Percentiles rank a stretch among this genome's conserved stretches.
phyloP scores from a whole-genome alignment of 2,329 filamentous ascomycete genomes.

The Trichoderma lentiforme region DNA sequence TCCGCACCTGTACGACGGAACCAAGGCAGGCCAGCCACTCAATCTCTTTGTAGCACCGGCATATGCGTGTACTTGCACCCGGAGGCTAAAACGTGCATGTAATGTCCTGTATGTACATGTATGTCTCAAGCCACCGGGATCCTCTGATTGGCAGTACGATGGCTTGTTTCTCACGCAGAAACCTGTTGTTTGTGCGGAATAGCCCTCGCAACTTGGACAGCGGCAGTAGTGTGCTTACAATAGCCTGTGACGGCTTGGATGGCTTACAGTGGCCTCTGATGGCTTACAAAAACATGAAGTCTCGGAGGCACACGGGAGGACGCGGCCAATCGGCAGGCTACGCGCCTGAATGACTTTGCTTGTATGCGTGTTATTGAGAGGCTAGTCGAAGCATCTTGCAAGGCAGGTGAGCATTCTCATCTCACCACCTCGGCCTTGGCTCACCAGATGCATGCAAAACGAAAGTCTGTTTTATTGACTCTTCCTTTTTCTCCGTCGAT shows the following conservation, averaged over 20 bases:
- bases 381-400: background rate
- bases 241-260: background rate
- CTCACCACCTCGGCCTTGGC: background rate
- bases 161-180: background rate
- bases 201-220: background rate
- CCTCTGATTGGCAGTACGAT: background rate
- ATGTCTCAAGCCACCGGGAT: background rate
- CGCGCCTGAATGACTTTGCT: constrained; percentile 1
- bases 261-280: background rate
- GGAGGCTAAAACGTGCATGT: background rate
- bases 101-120: background rate
- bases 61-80: background rate
- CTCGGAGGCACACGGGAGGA: background rate
- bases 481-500: background rate
- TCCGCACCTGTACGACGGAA: background rate
- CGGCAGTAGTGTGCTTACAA: background rate
- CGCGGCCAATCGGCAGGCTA: constrained; percentile 2
- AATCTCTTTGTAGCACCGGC: background rate
- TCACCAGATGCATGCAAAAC: background rate
- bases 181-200: background rate
- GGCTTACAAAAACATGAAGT: background rate
- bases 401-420: background rate
- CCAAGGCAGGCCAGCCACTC: background rate
- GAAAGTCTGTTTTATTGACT: background rate
- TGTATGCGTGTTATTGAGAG: background rate